Evolutionary conservation across 2,329 filamentous ascomycete genomes (phyloP).

Genomic region (Ceratocystis smalleyi): DNA sequence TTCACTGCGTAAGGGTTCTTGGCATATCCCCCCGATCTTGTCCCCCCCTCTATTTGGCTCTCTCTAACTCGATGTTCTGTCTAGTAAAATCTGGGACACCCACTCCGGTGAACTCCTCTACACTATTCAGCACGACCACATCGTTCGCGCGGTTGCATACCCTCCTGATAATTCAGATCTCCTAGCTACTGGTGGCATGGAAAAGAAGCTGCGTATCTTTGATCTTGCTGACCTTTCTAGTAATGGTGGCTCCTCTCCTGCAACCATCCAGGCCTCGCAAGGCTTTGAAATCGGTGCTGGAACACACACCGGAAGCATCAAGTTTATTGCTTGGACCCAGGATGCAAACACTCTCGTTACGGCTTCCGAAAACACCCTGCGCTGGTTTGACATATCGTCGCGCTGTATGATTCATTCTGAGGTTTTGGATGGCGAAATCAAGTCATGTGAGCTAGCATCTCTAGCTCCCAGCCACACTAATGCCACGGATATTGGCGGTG

Average conservation of each 20-base stretch:
- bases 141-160: constrained; percentile 86
- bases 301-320: constrained; percentile 75
- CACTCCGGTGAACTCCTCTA: constrained; percentile 80
- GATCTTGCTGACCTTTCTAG: constrained; percentile 52
- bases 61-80: constrained; percentile 22
- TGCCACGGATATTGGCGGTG: constrained; percentile 47
- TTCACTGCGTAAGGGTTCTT: constrained; percentile 62
- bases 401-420: constrained; percentile 61
- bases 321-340: constrained; percentile 86
- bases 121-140: constrained; percentile 82
- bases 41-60: not conserved
- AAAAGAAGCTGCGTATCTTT: constrained; percentile 92
- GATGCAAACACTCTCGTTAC: constrained; percentile 82
- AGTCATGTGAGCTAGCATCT: constrained; percentile 76
- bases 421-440: constrained; percentile 68
- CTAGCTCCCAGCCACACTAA: constrained; percentile 44
- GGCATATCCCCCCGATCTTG: not conserved
- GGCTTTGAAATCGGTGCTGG: constrained; percentile 79
- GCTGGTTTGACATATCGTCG: constrained; percentile 83
- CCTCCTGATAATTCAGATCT: constrained; percentile 67
- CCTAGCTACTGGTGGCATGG: constrained; percentile 82
- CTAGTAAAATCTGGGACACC: constrained; percentile 90
- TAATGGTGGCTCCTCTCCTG: constrained; percentile 20
- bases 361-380: constrained; percentile 76
- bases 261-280: constrained; percentile 38